A percentile compares a stretch with the other conserved stretches of the same genome.
These are phyloP conservation scores for Scenedesmus sp. DNA, from an alignment of 163 green algal genomes.

Conservation along the genomic window DNA sequence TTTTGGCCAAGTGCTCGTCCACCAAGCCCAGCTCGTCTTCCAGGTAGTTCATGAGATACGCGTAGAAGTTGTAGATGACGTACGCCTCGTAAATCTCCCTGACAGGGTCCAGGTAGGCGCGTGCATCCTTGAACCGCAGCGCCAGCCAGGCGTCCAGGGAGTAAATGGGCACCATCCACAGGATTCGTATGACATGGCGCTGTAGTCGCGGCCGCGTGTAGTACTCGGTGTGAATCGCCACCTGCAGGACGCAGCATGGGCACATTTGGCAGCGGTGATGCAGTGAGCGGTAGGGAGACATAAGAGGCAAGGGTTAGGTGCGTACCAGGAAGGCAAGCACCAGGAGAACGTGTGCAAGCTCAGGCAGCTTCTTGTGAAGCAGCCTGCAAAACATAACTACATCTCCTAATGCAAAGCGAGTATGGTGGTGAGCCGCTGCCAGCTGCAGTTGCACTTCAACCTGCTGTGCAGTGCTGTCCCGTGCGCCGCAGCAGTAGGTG, in stretches of 20 bases:
- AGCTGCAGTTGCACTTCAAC: neutral
- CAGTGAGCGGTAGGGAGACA: too few relatives aligned
- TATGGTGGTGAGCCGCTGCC: neutral
- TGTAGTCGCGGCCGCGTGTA: constrained; percentile 94
- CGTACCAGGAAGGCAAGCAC: neutral
- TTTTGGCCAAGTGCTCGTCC: constrained; percentile 64
- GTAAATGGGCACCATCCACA: constrained; percentile 96
- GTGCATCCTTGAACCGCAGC: constrained; percentile 82
- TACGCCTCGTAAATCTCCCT: constrained; percentile 97
- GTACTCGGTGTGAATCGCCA: constrained; percentile 96
- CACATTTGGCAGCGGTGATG: too few relatives aligned
- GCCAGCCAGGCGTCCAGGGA: constrained; percentile 89
- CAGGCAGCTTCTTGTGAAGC: too few relatives aligned
- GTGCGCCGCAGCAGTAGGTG: neutral
- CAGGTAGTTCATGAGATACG: constrained; percentile 90
- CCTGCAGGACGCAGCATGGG: constrained; percentile 58
- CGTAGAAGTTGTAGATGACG: constrained; percentile 97
- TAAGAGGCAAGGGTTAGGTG: too few relatives aligned
- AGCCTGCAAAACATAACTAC: too few relatives aligned
- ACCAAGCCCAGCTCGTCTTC: constrained; percentile 86
- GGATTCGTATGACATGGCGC: constrained; percentile 89
- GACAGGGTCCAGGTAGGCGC: constrained; percentile 89
- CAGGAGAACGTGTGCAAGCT: neutral
- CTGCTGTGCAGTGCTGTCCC: constrained; percentile 8
- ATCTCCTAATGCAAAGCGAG: too few relatives aligned